Evolutionary conservation across 257 asterid genomes (phyloP).

Genomic region (Schizonepeta tenuifolia): DNA sequence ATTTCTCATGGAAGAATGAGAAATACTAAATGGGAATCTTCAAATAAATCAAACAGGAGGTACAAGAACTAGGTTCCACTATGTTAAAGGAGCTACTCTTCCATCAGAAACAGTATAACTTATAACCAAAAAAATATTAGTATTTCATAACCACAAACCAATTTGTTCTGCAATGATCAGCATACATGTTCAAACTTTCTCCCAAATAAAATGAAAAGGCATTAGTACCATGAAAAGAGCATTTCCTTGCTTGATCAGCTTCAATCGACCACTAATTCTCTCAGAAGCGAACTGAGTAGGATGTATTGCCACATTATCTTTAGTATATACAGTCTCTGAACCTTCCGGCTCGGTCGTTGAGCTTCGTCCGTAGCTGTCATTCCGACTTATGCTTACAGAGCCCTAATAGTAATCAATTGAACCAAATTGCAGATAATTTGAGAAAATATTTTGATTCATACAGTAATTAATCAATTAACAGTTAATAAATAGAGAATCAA

Average conservation of each 20-base stretch:
- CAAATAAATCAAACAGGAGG: conserved; percentile 2
- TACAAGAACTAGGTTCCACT: conserved; percentile 49
- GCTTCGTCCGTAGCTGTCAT: conserved; percentile 55
- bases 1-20: neutral
- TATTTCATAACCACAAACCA: conserved; percentile 12
- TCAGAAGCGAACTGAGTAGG: conserved; percentile 92
- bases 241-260: conserved; percentile 83
- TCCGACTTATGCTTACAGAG: conserved; percentile 51
- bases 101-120: conserved; percentile 1
- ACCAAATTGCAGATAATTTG: neutral
- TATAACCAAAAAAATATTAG: neutral
- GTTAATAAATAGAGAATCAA: neutral
- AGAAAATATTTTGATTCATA: conserved; percentile 1
- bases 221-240: conserved; percentile 79
- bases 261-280: conserved; percentile 95
- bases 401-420: conserved; percentile 57
- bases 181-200: neutral
- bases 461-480: neutral
- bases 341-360: conserved; percentile 68
- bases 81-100: conserved; percentile 12
- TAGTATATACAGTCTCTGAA: conserved; percentile 72
- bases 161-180: conserved; percentile 9
- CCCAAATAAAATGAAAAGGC: conserved; percentile 1
- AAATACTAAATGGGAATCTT: conserved; percentile 1
- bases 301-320: conserved; percentile 97